Evolutionary conservation across 1,284 basidiomycete species (phyloP).

Genomic region (Ustilago cynodontis): DNA sequence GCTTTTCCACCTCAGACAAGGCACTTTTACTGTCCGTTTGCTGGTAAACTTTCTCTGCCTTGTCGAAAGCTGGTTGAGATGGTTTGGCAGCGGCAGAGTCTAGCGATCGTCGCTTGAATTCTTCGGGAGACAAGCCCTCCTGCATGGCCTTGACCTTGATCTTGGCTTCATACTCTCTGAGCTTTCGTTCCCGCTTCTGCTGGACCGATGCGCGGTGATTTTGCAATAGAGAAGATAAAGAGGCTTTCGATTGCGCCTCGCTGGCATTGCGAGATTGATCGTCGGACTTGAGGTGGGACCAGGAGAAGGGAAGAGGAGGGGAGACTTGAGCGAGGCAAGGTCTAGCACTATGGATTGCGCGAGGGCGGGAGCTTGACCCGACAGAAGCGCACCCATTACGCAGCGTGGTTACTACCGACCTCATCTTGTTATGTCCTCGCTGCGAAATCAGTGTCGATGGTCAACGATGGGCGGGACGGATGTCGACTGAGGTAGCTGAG

Average conservation of each 20-base stretch:
- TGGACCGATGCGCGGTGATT: slow-evolving; percentile 34
- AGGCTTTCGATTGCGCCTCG: not conserved
- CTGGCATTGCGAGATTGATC: slow-evolving; percentile 17
- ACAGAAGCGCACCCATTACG: slow-evolving; percentile 6
- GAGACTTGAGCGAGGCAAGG: slow-evolving; percentile 37
- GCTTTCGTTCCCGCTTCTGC: slow-evolving; percentile 53
- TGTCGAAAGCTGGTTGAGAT: not conserved
- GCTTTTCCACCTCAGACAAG: slow-evolving; percentile 43
- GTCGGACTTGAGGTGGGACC: slow-evolving; percentile 38
- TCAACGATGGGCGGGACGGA: too few relatives aligned
- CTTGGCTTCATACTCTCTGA: slow-evolving; percentile 62
- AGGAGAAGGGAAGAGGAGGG: slow-evolving; percentile 36
- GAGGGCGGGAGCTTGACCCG: slow-evolving; percentile 18
- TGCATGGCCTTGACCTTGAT: slow-evolving; percentile 63
- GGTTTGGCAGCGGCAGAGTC: slow-evolving; percentile 25
- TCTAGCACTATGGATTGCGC: slow-evolving; percentile 16
- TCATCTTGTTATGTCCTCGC: slow-evolving; percentile 6
- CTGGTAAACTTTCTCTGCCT: not conserved
- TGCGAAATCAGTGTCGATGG: too few relatives aligned
- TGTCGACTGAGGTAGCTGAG: too few relatives aligned
- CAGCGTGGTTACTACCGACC: slow-evolving; percentile 7
- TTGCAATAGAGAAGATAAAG: slow-evolving; percentile 3
- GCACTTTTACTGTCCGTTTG: not conserved
- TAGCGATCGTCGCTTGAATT: slow-evolving; percentile 40
- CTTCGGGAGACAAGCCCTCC: slow-evolving; percentile 52